Evolutionary conservation across 2,329 filamentous ascomycete genomes (phyloP).

Genomic region (Karstenula rhodostoma): DNA sequence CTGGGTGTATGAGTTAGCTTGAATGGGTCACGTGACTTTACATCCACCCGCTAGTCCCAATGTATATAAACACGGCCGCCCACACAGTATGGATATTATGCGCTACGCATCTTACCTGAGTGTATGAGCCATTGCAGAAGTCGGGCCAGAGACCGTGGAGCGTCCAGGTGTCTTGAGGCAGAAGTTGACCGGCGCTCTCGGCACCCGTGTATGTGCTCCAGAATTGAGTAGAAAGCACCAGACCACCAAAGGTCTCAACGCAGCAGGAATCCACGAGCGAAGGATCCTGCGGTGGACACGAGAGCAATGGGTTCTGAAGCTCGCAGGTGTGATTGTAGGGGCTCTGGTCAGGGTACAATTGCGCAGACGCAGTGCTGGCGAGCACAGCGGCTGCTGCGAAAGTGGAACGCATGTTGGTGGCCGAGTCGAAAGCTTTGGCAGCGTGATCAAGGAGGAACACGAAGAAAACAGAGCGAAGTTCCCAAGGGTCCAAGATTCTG

Average conservation of each 20-base stretch:
- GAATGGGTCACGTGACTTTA: too few species aligned
- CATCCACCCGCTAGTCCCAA: too few species aligned
- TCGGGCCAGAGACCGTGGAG: constrained; percentile 68
- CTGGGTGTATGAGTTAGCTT: constrained; percentile 69
- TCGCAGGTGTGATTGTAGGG: constrained; percentile 66
- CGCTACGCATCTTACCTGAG: too few species aligned
- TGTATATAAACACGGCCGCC: too few species aligned
- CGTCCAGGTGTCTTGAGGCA: constrained; percentile 66
- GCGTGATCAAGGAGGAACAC: constrained; percentile 11
- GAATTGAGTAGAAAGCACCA: constrained; percentile 69
- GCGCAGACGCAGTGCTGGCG: constrained; percentile 38
- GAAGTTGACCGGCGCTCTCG: constrained; percentile 64
- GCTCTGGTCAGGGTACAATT: constrained; percentile 57
- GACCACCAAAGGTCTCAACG: constrained; percentile 69
- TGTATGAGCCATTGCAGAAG: constrained; percentile 65
- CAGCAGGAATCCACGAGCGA: constrained; percentile 67
- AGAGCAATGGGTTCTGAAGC: constrained; percentile 48
- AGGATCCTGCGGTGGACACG: constrained; percentile 42
- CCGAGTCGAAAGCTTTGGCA: constrained; percentile 10
- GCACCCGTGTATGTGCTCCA: constrained; percentile 71
- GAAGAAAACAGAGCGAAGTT: constrained; percentile 17
- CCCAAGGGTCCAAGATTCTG: constrained; percentile 15
- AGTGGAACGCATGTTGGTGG: constrained; percentile 32
- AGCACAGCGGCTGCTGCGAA: constrained; percentile 30
- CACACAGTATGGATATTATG: too few species aligned